phyloP scores from a whole-genome alignment of 177 flowering plant genomes.

The Tripterygium wilfordii region DNA sequence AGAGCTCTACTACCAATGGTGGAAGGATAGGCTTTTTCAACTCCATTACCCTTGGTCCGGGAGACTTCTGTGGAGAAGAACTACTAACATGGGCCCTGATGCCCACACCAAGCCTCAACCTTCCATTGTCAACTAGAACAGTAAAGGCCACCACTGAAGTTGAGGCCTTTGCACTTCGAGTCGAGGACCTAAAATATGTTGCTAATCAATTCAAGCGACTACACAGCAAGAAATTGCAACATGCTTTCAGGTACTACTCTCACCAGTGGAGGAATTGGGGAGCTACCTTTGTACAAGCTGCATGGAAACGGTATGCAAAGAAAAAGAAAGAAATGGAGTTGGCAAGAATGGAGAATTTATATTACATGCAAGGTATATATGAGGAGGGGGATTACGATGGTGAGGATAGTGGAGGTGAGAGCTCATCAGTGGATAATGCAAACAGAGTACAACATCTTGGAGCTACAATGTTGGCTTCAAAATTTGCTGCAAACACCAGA shows the following conservation, averaged over 20 bases:
- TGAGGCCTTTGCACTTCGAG: constrained; percentile 56
- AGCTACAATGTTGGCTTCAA: constrained; percentile 43
- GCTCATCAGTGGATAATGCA: constrained; percentile 1
- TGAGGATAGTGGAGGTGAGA: not conserved
- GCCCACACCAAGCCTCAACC: constrained; percentile 34
- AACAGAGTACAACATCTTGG: constrained; percentile 20
- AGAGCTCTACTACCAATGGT: constrained; percentile 59
- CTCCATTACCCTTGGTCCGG: constrained; percentile 49
- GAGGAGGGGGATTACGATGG: constrained; percentile 2
- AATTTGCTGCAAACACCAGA: constrained; percentile 44
- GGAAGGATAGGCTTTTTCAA: constrained; percentile 60
- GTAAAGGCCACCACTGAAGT: constrained; percentile 45
- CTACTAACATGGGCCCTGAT: constrained; percentile 57
- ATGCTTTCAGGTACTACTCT: constrained; percentile 60
- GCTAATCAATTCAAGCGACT: constrained; percentile 49
- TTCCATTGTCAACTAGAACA: constrained; percentile 55
- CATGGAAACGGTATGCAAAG: constrained; percentile 46
- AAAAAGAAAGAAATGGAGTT: constrained; percentile 42
- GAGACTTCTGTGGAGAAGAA: constrained; percentile 68
- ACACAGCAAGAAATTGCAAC: constrained; percentile 62
- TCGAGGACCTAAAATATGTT: constrained; percentile 49
- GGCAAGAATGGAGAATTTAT: constrained; percentile 29
- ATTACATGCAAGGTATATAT: constrained; percentile 11
- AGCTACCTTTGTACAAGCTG: constrained; percentile 48
- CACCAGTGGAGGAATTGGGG: constrained; percentile 77